Evolutionary conservation across 768 basidiomycete genomes (phyloP).

Genomic region (Sarcomyxa edulis): DNA sequence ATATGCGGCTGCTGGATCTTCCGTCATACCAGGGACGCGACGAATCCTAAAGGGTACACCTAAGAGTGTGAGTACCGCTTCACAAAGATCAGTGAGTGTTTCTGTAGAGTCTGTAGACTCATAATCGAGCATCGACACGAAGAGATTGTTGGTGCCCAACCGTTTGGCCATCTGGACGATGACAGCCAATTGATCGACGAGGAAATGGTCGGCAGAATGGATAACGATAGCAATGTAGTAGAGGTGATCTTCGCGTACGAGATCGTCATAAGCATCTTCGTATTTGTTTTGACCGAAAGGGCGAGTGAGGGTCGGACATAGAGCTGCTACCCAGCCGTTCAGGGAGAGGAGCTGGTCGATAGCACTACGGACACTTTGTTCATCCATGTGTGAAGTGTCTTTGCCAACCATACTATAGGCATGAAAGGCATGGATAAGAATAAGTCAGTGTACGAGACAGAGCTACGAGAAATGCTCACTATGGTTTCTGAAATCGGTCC

Average conservation of each 20-base stretch:
- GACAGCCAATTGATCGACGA: slow-evolving; percentile 96
- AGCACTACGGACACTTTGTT: slow-evolving; percentile 81
- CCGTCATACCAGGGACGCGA: slow-evolving; percentile 90
- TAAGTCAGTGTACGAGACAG: slow-evolving; percentile 2
- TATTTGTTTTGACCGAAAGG: slow-evolving; percentile 91
- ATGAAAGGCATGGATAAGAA: not conserved
- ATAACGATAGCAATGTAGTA: slow-evolving; percentile 96
- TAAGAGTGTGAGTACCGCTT: slow-evolving; percentile 89
- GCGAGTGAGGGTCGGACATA: slow-evolving; percentile 89
- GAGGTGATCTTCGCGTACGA: slow-evolving; percentile 74
- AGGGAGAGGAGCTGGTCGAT: slow-evolving; percentile 93
- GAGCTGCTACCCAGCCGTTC: slow-evolving; percentile 97
- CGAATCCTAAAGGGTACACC: slow-evolving; percentile 92
- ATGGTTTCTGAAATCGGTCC: slow-evolving; percentile 88
- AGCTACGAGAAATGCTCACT: slow-evolving; percentile 43
- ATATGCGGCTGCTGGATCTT: slow-evolving; percentile 81
- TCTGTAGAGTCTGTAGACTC: slow-evolving; percentile 94
- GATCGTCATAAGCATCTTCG: slow-evolving; percentile 85
- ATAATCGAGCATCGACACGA: slow-evolving; percentile 98
- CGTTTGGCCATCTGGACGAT: slow-evolving; percentile 94
- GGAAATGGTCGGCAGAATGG: slow-evolving; percentile 98
- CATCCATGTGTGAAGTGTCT: slow-evolving; percentile 86
- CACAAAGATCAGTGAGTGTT: slow-evolving; percentile 90
- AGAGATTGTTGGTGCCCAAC: slow-evolving; percentile 83
- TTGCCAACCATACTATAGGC: slow-evolving; percentile 74